Base-by-base conservation (phyloP, 1,139 yeast genomes). In the Kodamaea suecica region DNA sequence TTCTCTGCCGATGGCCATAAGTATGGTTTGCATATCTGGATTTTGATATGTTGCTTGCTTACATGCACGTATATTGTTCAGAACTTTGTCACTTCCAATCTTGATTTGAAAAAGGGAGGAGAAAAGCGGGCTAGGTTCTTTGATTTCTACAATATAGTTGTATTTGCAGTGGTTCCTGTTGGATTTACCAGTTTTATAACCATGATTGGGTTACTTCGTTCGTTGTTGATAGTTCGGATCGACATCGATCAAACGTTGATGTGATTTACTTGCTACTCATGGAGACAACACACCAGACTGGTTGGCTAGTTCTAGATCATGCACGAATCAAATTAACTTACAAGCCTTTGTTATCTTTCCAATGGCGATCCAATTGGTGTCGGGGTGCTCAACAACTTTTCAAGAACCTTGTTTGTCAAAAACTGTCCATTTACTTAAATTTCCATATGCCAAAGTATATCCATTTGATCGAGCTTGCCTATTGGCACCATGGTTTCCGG, bases 91-190 rank as follows among this genome's bases (percentile, higher is more conserved):
- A 88, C 97, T 3, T 84, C 92, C 39, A 87, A 92, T 55, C 58
- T 90, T 41, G 85, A 84, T 36, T 63, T 84, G 30, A 57, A 59
- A 38, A 44, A 45, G 23, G 49, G 50, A 0, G 49, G 50, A 0
- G 66, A 66, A 7, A 50, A 58, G 38, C 53, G 70, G 21, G 71
- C 75, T 29, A 62, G 90, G 36, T 84, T 88, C 43, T 77, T 92
- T 44, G 88, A 84, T 52, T 68, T 82, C 40, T 84, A 88, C 58
- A 87, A 85, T 48, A 84, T 92, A 32, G 90, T 85, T 1, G 97
- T 92, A 1, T 92, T 86, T 66, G 97, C 97, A 1, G 97, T 92
- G 35, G 96, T 92, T 4, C 98, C 98, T 0, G 90, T 92, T 16
- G 98, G 98, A 0, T 52, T 92, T 41, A 97, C 98, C 3, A 86